Base-by-base conservation (phyloP, 768 basidiomycete genomes). In the Hypholoma sublateritium region DNA sequence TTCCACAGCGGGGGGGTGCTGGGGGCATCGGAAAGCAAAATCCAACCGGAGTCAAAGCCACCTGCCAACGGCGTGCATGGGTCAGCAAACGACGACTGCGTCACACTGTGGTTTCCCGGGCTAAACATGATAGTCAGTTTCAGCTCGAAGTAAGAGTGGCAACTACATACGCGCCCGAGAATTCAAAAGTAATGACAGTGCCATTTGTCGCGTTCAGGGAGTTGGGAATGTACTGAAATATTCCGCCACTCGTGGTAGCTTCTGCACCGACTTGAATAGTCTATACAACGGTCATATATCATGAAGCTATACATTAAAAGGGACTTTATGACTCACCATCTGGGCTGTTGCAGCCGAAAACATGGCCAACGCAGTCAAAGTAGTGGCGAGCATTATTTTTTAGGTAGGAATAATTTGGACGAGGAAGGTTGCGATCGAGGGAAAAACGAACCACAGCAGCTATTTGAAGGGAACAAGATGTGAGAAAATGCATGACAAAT, bases 1-100 rank as follows among this genome's bases (percentile, higher is more conserved):
- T 81, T 80, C 72, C 74, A 86, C 45, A 69, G 65, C 0, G 80
- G 80, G 17, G 68, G 51, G 0, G 60, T 57, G 5, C 68, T 64
- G 12, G 66, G 62, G 41, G 52, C 57, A 12, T 46, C 17, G 25
- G 77, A 73, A 36, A 82, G 68, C 49, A 62, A 68, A 43, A 84
- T 71, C 72, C 72, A 81, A 24, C 82, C 83, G 17, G 84, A 84
- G 69, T 82, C 80, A 53, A 83, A 83, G 13, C 83, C 83, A n/a
- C 74, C 73, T 0, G 60, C 34, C 39, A 74, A 9, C 9, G 77
- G 79, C 54, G 73, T 65, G 60, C 82, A 85, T 1, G 82, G 82
- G 46, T 67, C 62, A 11, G 60, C 53, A 59, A 83, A 80, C 0
- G 73, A 62, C 9, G 81, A 80, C 64, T 85, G 83, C 3, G 82